Conservation (phyloP, 1,284 basidiomycete species). For the Cutaneotrichosporon cyanovorans region DNA sequence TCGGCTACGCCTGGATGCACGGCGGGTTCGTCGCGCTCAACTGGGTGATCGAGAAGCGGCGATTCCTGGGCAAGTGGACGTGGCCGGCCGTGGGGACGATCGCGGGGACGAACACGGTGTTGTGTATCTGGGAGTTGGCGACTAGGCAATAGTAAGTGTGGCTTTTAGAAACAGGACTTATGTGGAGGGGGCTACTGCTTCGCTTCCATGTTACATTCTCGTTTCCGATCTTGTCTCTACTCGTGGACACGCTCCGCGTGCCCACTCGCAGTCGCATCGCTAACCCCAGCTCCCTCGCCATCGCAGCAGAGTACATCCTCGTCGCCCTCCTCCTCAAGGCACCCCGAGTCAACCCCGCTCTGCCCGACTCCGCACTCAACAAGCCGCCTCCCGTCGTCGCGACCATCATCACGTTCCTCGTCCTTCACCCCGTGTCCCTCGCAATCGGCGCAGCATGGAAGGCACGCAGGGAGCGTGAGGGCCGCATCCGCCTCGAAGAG, state of each 20-base stretch:
- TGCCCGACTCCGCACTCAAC: conserved; percentile 27
- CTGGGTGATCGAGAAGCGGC: conserved; percentile 39
- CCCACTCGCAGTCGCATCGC: neutral
- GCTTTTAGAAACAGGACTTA: too few species aligned
- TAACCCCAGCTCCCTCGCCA: conserved; percentile 30
- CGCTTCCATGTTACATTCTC: too few species aligned
- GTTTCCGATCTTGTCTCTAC: too few species aligned
- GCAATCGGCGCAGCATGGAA: conserved; percentile 34
- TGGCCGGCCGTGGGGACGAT: conserved; percentile 40
- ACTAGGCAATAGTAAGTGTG: conserved; percentile 33
- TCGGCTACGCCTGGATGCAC: conserved; percentile 48
- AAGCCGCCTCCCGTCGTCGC: conserved; percentile 38
- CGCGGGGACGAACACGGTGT: conserved; percentile 32
- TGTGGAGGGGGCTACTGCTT: too few species aligned
- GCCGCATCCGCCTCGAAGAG: conserved; percentile 44
- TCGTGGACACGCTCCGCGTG: too few species aligned
- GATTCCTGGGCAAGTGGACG: conserved; percentile 25
- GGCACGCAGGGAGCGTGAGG: conserved; percentile 36
- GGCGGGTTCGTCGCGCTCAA: conserved; percentile 49
- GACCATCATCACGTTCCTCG: conserved; percentile 39
- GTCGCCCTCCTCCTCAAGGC: conserved; percentile 40
- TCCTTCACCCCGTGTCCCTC: conserved; percentile 41
- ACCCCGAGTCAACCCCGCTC: conserved; percentile 28
- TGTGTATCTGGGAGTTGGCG: conserved; percentile 35
- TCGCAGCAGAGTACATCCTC: conserved; percentile 37